These are phyloP conservation scores for Fagopyrum tataricum DNA, from an alignment of 148 eudicot species.

Conservation along the genomic window DNA sequence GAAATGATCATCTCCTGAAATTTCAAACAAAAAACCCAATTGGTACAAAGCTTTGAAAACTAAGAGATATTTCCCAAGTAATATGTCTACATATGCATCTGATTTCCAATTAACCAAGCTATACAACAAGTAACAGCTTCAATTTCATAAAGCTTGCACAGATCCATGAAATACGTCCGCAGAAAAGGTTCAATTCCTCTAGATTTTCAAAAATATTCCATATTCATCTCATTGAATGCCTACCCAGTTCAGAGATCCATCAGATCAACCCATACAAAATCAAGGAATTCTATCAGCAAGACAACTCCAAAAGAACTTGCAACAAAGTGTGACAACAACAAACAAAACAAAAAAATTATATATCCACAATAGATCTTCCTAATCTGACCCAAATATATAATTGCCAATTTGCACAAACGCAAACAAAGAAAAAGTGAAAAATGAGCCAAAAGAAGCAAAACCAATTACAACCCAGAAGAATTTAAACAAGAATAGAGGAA, in stretches of 20 bases:
- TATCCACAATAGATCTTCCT: not conserved
- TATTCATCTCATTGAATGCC: conserved; percentile 1
- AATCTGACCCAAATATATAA: not conserved
- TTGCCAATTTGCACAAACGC: not conserved
- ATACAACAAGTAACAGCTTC: not conserved
- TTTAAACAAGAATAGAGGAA: not conserved
- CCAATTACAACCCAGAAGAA: not conserved
- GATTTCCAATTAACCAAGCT: not conserved
- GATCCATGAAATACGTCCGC: not conserved
- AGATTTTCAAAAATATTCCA: not conserved
- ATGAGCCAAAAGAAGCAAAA: not conserved
- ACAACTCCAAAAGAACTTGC: not conserved
- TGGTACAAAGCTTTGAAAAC: not conserved
- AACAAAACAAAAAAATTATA: no score
- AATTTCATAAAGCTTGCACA: not conserved
- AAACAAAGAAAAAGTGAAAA: not conserved
- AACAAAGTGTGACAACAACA: not conserved
- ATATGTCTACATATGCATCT: not conserved
- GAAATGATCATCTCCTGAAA: conserved; percentile 59
- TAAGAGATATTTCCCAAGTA: not conserved
- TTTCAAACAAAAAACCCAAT: not conserved
- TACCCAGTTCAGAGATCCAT: conserved; percentile 2
- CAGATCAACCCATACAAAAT: not conserved
- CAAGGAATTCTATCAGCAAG: not conserved
- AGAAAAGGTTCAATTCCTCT: not conserved